Conservation (phyloP, 257 asterid species). For the Paraleonurus japonicus region DNA sequence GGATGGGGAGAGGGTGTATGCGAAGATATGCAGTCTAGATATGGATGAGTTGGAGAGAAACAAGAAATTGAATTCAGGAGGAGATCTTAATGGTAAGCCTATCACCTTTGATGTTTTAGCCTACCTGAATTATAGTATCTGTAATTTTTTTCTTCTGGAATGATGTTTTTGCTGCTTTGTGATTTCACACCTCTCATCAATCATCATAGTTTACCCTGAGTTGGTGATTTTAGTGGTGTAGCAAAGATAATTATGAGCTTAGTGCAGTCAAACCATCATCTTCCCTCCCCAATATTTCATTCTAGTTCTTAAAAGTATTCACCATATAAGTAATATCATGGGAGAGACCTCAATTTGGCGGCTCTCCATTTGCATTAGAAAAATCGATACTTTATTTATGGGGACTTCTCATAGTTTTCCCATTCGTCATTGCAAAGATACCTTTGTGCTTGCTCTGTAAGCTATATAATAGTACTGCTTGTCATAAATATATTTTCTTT, state of each 20-base stretch:
- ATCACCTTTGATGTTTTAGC: not conserved
- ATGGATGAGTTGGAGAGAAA: conserved; percentile 40
- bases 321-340: not conserved
- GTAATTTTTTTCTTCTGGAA: not conserved
- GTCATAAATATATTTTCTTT: no score
- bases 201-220: not conserved
- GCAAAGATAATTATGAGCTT: not conserved
- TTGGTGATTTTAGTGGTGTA: not conserved
- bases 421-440: not conserved
- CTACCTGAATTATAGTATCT: not conserved
- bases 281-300: not conserved
- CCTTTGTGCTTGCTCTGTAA: not conserved
- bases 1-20: conserved; percentile 93
- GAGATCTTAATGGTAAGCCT: conserved; percentile 49
- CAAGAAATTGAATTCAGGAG: conserved; percentile 41
- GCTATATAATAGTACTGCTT: no score
- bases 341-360: not conserved
- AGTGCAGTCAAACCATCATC: not conserved
- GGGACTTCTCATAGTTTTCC: conserved; percentile 6
- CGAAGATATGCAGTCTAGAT: conserved; percentile 57
- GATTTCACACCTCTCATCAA: not conserved
- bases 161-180: conserved; percentile 8
- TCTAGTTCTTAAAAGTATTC: not conserved
- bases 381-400: no score
- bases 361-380: not conserved